A percentile compares a stretch with the other conserved stretches of the same genome.
Conservation (phyloP, 805 yeast genomes). For the Barnettozyma populi region DNA sequence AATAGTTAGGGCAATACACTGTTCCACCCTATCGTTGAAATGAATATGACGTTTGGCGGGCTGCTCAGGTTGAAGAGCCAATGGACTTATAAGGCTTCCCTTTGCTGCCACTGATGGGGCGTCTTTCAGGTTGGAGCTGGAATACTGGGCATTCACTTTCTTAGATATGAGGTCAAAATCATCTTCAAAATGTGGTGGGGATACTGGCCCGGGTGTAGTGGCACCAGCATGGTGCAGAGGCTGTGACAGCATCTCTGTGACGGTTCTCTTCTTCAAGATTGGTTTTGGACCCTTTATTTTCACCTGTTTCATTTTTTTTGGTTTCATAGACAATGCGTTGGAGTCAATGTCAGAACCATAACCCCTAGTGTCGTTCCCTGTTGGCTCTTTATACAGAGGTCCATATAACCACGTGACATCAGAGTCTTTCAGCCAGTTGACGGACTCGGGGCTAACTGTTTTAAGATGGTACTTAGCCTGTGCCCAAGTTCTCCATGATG, state of each 20-base stretch:
- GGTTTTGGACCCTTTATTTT: conserved; percentile 54
- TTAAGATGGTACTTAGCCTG: conserved; percentile 71
- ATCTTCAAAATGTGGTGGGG: conserved; percentile 25
- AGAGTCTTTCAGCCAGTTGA: conserved; percentile 95
- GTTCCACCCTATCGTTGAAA: conserved; percentile 91
- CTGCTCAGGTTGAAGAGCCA: background rate
- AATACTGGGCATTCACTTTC: conserved; percentile 25
- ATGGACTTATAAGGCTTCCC: background rate
- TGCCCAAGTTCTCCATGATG: conserved; percentile 98
- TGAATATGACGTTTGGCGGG: conserved; percentile 44
- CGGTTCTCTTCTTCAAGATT: conserved; percentile 80
- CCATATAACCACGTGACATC: conserved; percentile 99
- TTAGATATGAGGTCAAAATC: conserved; percentile 23
- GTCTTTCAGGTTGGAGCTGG: background rate
- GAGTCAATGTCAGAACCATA: conserved; percentile 37
- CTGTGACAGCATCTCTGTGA: conserved; percentile 73
- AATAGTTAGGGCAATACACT: conserved; percentile 67
- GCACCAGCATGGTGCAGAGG: conserved; percentile 23
- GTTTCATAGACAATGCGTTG: conserved; percentile 19
- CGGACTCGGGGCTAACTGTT: conserved; percentile 85
- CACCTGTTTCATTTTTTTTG: conserved; percentile 13
- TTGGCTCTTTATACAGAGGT: conserved; percentile 40
- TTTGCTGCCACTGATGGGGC: background rate
- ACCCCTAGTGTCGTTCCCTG: conserved; percentile 21
- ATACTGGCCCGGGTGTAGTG: conserved; percentile 7